These are phyloP conservation scores for Trichoderma endophyticum DNA, from an alignment of 2,329 filamentous ascomycete species.

Conservation along the genomic window DNA sequence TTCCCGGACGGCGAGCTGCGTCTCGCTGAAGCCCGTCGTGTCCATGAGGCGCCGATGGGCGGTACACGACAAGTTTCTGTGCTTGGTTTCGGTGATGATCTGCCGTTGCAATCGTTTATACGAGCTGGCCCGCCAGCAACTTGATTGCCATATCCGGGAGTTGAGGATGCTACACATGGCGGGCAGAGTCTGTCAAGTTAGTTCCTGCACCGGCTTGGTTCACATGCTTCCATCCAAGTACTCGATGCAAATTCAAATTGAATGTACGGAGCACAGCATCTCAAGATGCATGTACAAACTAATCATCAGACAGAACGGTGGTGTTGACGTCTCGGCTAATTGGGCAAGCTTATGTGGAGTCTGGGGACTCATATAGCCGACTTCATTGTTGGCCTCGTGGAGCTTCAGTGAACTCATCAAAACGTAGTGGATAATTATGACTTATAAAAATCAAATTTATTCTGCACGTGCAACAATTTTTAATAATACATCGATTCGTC, in stretches of 20 bases:
- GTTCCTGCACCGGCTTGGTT: not conserved
- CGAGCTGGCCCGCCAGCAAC: not conserved
- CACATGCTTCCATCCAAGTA: not conserved
- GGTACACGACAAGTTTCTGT: constrained; percentile 36
- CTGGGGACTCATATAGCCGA: constrained; percentile 4
- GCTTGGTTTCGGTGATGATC: not conserved
- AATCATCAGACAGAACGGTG: not conserved
- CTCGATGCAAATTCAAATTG: not conserved
- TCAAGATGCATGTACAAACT: not conserved
- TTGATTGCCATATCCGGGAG: not conserved
- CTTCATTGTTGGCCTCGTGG: not conserved
- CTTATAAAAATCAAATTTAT: not conserved
- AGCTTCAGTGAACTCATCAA: not conserved
- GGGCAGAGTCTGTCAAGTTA: not conserved
- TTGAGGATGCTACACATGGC: not conserved
- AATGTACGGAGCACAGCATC: not conserved
- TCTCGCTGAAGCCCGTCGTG: constrained; percentile 67
- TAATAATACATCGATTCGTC: not conserved
- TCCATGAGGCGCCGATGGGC: constrained; percentile 58
- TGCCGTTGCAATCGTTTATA: not conserved
- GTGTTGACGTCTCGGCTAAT: constrained; percentile 2
- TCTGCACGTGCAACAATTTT: not conserved
- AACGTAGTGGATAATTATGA: not conserved
- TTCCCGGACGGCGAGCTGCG: constrained; percentile 69
- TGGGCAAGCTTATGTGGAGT: not conserved